Base-by-base conservation (phyloP, 2,329 filamentous ascomycete species). In the Colletotrichum noveboracense region DNA sequence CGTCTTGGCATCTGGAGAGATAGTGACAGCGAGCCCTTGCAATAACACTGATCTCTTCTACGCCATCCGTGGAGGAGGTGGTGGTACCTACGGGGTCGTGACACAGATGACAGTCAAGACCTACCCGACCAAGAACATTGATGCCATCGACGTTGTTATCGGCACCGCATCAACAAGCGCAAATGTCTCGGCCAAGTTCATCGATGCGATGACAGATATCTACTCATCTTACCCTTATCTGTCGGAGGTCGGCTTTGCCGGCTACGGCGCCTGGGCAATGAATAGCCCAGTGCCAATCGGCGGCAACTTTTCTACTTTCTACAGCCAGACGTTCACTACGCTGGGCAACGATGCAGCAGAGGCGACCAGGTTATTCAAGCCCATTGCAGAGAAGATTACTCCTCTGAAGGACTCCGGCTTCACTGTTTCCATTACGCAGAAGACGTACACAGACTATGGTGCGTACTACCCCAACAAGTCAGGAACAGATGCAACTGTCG, bases 131-230 rank as follows among this genome's bases (percentile, higher is more conserved):
- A 80, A 80, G 6, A 81, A 82, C 0, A 84, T 88, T 6, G 83
- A 86, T 1, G 89, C 86, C 2, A 84, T 87, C 2, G 86, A 83
- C 7, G 79, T 91, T 5, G 82, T 81, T 1, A 88, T 90, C 21
- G 58, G 56, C 32, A 43, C 38, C 2, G 13, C 12, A 6, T 64
- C 62, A n/a, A 73, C 79, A 14, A 78, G 75, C 9, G 66, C 76
- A 9, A 77, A 78, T 5, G 72, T 6, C 7, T 36, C 70, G 16
- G 18, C 70, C 12, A 38, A 14, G 13, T 69, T 69, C 56, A 16
- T 73, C 10, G 64, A 73, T 14, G 18, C 36, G 14, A 56, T 73
- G 64, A 73, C 70, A 3, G 56, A 73, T 12, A 38, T 69, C 1
- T 69, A 73, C 30, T 52, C 64, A 3, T 62, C 38, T 1, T 69